Base-by-base conservation (phyloP, 805 yeast genomes). In the Yarrowia yakushimensis region DNA sequence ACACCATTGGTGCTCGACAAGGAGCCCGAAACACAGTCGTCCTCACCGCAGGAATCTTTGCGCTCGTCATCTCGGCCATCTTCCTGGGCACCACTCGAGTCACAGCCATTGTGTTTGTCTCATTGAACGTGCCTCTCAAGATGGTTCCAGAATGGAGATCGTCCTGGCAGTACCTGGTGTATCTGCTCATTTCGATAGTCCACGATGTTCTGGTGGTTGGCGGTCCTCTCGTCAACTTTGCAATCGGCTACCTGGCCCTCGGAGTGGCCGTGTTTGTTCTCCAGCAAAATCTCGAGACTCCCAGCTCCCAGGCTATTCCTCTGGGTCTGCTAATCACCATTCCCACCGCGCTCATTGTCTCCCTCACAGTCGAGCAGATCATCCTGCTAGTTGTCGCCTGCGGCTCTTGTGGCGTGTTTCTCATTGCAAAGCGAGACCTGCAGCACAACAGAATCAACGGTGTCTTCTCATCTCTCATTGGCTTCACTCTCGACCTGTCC, bases 321-420 rank as follows among this genome's bases (percentile, higher is more conserved):
- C 13, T 54, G 33, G 17, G 50, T 46, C 15, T 45, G 42, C 25
- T 60, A 22, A 39, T 55, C 39, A 55, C 67, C 13, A 25, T 69
- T 9, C 69, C 67, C 9, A 65, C 67, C 1, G 23, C 65, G 1
- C 15, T 66, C 11, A 20, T 64, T 28, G 60, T 63, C 4, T 17
- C 62, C 2, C 64, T 64, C 9, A 50, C 52, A 3, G 27, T 65
- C 18, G 66, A 63, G 43, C 42, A 63, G 17, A 18, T 67, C 30
- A 52, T 67, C 17, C 55, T 70, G 28, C 64, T 68, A 13, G 54
- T 67, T 6, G 71, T 72, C 22, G 65, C 74, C 4, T 64, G 70
- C 34, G 69, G 71, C 7, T 68, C 75, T 0, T 52, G 69, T 7
- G 72, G 72, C 1, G 74, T 72, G 10, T 72, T 70, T 57, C 48